phyloP scores from a whole-genome alignment of 2,329 filamentous ascomycete species.

The Alternaria triticimaculans region DNA sequence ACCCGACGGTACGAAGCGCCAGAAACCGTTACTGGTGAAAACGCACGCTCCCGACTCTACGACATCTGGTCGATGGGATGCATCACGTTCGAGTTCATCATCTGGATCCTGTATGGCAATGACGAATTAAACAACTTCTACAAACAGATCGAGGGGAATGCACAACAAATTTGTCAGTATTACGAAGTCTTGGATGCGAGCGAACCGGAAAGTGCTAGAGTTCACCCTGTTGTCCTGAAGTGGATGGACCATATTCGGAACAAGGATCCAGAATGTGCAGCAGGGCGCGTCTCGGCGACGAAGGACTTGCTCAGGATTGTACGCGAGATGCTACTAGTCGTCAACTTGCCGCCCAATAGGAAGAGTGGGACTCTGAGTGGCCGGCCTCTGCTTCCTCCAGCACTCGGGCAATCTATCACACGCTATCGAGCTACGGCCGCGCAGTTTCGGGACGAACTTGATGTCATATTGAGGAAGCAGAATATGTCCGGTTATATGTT shows the following conservation, averaged over 20 bases:
- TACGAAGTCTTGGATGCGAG: background rate
- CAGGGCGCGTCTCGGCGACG: background rate
- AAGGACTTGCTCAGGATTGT: slow-evolving; percentile 17
- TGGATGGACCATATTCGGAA: slow-evolving; percentile 16
- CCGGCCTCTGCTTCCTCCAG: background rate
- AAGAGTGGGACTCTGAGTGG: slow-evolving; percentile 1
- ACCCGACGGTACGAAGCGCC: slow-evolving; percentile 25
- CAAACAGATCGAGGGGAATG: background rate
- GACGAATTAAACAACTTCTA: slow-evolving; percentile 7
- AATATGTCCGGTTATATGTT: slow-evolving; percentile 1
- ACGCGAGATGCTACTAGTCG: slow-evolving; percentile 10
- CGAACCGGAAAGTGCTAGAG: background rate
- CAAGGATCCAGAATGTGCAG: slow-evolving; percentile 5
- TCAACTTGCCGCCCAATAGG: slow-evolving; percentile 9
- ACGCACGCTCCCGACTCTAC: slow-evolving; percentile 18
- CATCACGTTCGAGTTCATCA: slow-evolving; percentile 31
- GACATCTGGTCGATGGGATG: slow-evolving; percentile 39
- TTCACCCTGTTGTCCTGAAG: slow-evolving; percentile 2
- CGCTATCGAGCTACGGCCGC: slow-evolving; percentile 19
- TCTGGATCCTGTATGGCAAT: slow-evolving; percentile 32
- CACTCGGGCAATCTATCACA: background rate
- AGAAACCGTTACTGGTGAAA: background rate
- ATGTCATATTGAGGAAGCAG: slow-evolving; percentile 8
- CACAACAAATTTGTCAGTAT: slow-evolving; percentile 6
- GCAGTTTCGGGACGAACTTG: slow-evolving; percentile 15